Evolutionary conservation across 148 eudicot species (phyloP), one percentile per base, ranked within the genome.

Genomic region (Vaccinium vitisidaea): DNA sequence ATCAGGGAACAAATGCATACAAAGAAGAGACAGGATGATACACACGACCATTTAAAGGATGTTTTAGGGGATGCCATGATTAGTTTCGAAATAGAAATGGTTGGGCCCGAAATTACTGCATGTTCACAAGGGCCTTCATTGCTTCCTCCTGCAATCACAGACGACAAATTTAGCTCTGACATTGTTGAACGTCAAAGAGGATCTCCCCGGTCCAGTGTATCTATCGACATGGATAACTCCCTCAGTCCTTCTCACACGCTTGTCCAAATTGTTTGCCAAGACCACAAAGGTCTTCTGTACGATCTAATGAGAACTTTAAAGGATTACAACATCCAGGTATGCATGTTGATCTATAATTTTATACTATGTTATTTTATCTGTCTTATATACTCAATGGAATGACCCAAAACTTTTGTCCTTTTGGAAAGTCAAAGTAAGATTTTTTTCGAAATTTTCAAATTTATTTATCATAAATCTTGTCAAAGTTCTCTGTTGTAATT

Each of bases 171-270:
- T 77, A 82, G 75, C 54, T n/a, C 75, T 8, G 89, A 87, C 61
- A 67, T 80, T 13, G 83, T 86, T 19, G 85, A 86, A 25, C 27
- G 78, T 14, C 78, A 30, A 32, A 84, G 77, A 74, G 80, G 87
- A 39, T 82, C 83, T 39, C 58, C 67, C 49, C 61, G 87, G 71
- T 87, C 85, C 58, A 83, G 53, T 53, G 91, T 89, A 4, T 78
- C 91, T 4, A 87, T 90, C 71, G 90, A 86, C 19, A 83, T 96
- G 84, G 99, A 96, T 85, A 93, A 94, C 87, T 86, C 89, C 79
- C 92, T 96, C 61, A 94, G 99, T 79, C 99, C 97, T 61, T 88
- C 94, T 23, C 99, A 96, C 87, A 96, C 98, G 18, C 92, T 96
- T 48, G 90, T 96, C 85, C 97, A 94, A 85, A 94, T 96, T 71